A percentile compares a stretch with the other conserved stretches of the same genome.
Conservation (phyloP, 306 rosid species). For the Citrullus mucosospermus region DNA sequence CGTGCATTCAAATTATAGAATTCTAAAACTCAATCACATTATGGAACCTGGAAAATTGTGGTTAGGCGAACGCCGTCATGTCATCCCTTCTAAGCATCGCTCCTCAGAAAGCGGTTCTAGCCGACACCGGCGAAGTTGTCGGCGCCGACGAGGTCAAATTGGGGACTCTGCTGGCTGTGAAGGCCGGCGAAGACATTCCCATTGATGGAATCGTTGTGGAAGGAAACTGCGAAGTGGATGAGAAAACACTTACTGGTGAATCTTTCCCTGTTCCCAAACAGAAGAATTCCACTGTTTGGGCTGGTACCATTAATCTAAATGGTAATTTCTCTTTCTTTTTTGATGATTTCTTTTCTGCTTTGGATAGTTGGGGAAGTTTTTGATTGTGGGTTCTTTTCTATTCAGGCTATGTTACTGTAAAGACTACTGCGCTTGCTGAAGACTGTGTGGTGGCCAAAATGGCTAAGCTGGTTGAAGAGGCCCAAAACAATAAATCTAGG, state of each 20-base stretch:
- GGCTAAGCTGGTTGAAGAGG: conserved; percentile 94
- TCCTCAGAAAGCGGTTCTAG: conserved; percentile 79
- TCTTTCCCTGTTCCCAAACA: conserved; percentile 82
- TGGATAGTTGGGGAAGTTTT: background rate
- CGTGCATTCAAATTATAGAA: background rate
- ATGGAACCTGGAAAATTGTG: conserved; percentile 5
- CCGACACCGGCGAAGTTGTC: conserved; percentile 70
- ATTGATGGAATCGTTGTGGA: conserved; percentile 78
- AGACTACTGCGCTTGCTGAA: conserved; percentile 73
- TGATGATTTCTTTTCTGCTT: background rate
- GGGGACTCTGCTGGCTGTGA: conserved; percentile 54
- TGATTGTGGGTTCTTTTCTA: conserved; percentile 13
- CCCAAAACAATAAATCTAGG: conserved; percentile 72
- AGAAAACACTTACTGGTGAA: conserved; percentile 83
- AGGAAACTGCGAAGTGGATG: conserved; percentile 78
- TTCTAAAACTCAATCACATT: background rate
- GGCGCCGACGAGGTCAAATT: conserved; percentile 70
- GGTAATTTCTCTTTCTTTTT: conserved; percentile 23
- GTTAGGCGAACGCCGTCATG: conserved; percentile 84
- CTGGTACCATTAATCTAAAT: conserved; percentile 82
- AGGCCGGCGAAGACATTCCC: conserved; percentile 84
- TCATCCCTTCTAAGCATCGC: conserved; percentile 65
- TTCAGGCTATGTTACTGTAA: conserved; percentile 75
- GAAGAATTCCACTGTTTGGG: conserved; percentile 68
- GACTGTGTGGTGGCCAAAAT: conserved; percentile 92